Percentiles rank a stretch among this genome's conserved stretches.
These are phyloP conservation scores for Canavalia gladiata DNA, from an alignment of 306 rosid genomes.

Conservation along the genomic window DNA sequence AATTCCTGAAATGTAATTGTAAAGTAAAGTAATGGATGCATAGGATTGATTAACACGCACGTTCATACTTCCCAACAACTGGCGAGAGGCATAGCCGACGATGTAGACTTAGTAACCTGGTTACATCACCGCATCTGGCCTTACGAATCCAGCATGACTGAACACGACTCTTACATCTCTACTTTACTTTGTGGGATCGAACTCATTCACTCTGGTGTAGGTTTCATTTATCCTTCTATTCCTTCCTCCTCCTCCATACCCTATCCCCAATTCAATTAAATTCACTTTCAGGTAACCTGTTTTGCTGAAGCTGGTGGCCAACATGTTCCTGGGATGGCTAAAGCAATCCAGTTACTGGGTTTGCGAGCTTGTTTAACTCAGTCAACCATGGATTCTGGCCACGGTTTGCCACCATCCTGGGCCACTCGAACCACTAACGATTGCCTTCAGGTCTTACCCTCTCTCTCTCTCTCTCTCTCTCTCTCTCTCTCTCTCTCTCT, in stretches of 20 bases:
- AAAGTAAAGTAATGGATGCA: background rate
- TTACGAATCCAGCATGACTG: slow-evolving; percentile 83
- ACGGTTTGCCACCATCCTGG: slow-evolving; percentile 79
- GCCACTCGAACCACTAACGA: slow-evolving; percentile 65
- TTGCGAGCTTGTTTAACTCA: slow-evolving; percentile 83
- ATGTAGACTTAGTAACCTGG: slow-evolving; percentile 91
- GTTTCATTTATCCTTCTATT: background rate
- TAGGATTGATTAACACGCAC: slow-evolving; percentile 84
- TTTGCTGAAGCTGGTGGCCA: slow-evolving; percentile 98
- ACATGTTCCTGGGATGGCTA: slow-evolving; percentile 81
- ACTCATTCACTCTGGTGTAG: slow-evolving; percentile 80
- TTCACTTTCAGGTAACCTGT: slow-evolving; percentile 72
- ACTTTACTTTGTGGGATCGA: slow-evolving; percentile 85
- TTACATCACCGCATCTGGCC: slow-evolving; percentile 91
- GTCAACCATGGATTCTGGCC: slow-evolving; percentile 86
- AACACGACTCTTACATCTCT: slow-evolving; percentile 79
- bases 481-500: background rate
- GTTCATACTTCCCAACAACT: slow-evolving; percentile 90
- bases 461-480: slow-evolving; percentile 1
- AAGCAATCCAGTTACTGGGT: slow-evolving; percentile 73
- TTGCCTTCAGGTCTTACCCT: slow-evolving; percentile 67
- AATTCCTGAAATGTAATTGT: background rate
- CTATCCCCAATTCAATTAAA: background rate
- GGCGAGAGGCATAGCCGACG: slow-evolving; percentile 91
- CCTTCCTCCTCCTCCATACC: too few species aligned